Evolutionary conservation across 2,329 filamentous ascomycete genomes (phyloP).

Genomic region (Aureobasidium melanogenum): DNA sequence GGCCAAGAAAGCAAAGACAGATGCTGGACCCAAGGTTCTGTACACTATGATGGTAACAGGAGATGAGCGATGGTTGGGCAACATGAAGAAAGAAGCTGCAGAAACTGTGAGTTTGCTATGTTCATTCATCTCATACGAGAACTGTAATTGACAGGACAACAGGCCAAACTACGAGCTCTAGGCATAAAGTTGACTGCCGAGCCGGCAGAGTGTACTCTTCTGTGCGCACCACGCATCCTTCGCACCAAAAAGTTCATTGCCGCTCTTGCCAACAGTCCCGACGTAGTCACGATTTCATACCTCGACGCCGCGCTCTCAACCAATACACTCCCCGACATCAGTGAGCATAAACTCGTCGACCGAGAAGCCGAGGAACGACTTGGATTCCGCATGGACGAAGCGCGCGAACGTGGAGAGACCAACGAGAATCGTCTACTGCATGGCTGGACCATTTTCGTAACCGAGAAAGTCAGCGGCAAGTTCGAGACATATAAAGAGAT

Average conservation of each 20-base stretch:
- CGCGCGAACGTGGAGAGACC: constrained; percentile 60
- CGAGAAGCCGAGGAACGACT: constrained; percentile 62
- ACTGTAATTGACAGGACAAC: not conserved
- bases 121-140: not conserved
- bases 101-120: constrained; percentile 57
- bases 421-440: constrained; percentile 70
- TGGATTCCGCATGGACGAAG: constrained; percentile 58
- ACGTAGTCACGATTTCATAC: constrained; percentile 67
- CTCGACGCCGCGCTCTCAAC: constrained; percentile 67
- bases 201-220: constrained; percentile 66
- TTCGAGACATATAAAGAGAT: constrained; percentile 79
- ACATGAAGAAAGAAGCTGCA: constrained; percentile 63
- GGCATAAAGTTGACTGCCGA: constrained; percentile 77
- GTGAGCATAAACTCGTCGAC: constrained; percentile 63
- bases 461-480: constrained; percentile 68
- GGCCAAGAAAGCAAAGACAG: constrained; percentile 42
- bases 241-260: constrained; percentile 91
- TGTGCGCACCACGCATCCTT: constrained; percentile 78
- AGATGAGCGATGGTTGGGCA: constrained; percentile 71
- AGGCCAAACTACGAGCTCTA: constrained; percentile 74
- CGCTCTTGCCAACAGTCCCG: constrained; percentile 71
- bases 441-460: constrained; percentile 75
- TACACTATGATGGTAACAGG: constrained; percentile 77
- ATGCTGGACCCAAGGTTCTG: constrained; percentile 48
- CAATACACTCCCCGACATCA: constrained; percentile 50